A percentile compares a stretch with the other conserved stretches of the same genome.
These are phyloP conservation scores for Gossypium laxum DNA, from an alignment of 441 rosid species.

Conservation along the genomic window DNA sequence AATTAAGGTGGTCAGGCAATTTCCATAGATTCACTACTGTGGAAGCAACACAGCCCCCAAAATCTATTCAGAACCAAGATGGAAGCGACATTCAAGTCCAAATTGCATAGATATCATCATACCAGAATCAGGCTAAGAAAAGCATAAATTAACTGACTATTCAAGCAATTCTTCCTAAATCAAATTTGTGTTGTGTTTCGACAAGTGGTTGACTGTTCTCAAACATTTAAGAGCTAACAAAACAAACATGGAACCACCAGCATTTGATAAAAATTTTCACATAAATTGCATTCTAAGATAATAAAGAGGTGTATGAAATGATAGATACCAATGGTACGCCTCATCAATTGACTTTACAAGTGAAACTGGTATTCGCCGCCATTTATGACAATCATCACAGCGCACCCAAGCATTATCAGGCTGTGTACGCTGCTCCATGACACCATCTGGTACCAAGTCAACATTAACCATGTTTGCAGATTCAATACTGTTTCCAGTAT, in stretches of 20 bases:
- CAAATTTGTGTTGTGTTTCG: background rate
- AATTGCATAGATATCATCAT: background rate
- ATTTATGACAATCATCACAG: slow-evolving; percentile 84
- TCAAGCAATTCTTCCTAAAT: background rate
- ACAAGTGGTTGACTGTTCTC: background rate
- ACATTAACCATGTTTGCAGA: slow-evolving; percentile 28
- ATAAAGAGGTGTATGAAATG: slow-evolving; percentile 16
- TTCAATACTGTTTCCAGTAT: slow-evolving; percentile 22
- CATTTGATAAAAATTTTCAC: background rate
- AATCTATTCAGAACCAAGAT: background rate
- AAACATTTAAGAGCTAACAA: background rate
- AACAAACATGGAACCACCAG: background rate
- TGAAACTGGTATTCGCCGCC: slow-evolving; percentile 82
- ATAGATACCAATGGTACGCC: slow-evolving; percentile 67
- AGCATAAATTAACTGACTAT: background rate
- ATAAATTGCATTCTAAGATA: slow-evolving; percentile 12
- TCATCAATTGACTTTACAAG: slow-evolving; percentile 61
- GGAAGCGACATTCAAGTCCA: background rate
- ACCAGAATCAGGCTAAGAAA: background rate
- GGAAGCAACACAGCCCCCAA: slow-evolving; percentile 8
- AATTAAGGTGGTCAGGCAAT: background rate
- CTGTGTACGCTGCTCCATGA: slow-evolving; percentile 34
- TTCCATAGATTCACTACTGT: background rate
- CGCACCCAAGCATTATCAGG: slow-evolving; percentile 77
- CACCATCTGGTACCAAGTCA: slow-evolving; percentile 28